A percentile compares a stretch with the other conserved stretches of the same genome.
Evolutionary conservation across 768 basidiomycete species (phyloP).

Genomic region (Daedaleopsis nitida): DNA sequence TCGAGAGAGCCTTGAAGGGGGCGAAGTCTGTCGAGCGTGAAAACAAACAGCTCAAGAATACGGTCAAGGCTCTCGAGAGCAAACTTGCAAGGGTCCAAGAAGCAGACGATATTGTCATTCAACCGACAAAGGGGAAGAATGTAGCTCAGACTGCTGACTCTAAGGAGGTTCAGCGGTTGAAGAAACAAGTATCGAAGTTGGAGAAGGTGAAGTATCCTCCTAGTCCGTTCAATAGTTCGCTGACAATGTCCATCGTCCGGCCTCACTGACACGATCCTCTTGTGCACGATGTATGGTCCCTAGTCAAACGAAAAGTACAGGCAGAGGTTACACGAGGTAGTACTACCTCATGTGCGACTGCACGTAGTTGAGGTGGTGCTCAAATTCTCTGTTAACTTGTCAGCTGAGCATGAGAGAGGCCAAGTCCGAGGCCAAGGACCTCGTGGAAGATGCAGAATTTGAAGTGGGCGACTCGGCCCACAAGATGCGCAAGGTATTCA

Average conservation of each 20-base stretch:
- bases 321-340: constrained; percentile 22
- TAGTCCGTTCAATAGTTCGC: too few species aligned
- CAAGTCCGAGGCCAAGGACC: constrained; percentile 40
- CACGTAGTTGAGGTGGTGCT: constrained; percentile 2
- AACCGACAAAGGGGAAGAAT: constrained; percentile 23
- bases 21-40: constrained; percentile 19
- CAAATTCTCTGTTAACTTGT: neutral
- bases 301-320: constrained; percentile 28
- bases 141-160: neutral
- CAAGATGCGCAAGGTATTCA: constrained; percentile 45
- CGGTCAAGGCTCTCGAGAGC: constrained; percentile 21
- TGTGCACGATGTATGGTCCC: neutral
- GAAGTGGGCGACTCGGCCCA: constrained; percentile 36
- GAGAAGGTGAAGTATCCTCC: constrained; percentile 28
- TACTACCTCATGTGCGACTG: neutral
- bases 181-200: constrained; percentile 24
- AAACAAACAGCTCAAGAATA: constrained; percentile 12
- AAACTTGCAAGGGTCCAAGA: constrained; percentile 20
- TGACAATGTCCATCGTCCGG: too few species aligned
- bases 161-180: constrained; percentile 25
- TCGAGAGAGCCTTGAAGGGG: constrained; percentile 10
- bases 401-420: constrained; percentile 37
- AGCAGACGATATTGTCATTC: constrained; percentile 22
- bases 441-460: constrained; percentile 32
- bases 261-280: neutral